phyloP scores from a whole-genome alignment of 2,329 filamentous ascomycete genomes.

The Monosporascus sp. region DNA sequence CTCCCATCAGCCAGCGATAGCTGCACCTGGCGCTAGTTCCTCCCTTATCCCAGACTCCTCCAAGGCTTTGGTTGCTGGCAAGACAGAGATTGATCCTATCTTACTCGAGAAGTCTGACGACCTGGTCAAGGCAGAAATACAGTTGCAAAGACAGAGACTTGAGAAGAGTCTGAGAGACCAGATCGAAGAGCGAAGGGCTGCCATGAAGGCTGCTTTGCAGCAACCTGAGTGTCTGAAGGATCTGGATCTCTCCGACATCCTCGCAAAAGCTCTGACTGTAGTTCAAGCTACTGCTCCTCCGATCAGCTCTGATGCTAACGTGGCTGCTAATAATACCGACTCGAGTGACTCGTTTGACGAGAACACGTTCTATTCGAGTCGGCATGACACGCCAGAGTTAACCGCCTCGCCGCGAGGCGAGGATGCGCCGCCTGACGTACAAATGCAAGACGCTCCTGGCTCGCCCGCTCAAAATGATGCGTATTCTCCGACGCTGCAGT shows the following conservation, averaged over 20 bases:
- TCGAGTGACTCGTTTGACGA: slow-evolving; percentile 82
- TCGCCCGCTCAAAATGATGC: slow-evolving; percentile 28
- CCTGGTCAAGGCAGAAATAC: slow-evolving; percentile 74
- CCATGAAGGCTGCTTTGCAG: slow-evolving; percentile 37
- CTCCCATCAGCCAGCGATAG: slow-evolving; percentile 28
- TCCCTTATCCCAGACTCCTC: slow-evolving; percentile 31
- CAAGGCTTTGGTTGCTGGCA: slow-evolving; percentile 41
- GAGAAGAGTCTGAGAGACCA: slow-evolving; percentile 76
- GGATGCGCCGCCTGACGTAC: slow-evolving; percentile 37
- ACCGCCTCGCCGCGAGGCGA: slow-evolving; percentile 43
- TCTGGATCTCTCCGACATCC: slow-evolving; percentile 67
- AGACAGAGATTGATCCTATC: slow-evolving; percentile 73
- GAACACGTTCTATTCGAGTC: slow-evolving; percentile 94
- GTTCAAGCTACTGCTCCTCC: slow-evolving; percentile 64
- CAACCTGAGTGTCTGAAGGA: slow-evolving; percentile 51
- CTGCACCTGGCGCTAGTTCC: slow-evolving; percentile 13
- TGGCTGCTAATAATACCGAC: slow-evolving; percentile 53
- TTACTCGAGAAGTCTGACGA: slow-evolving; percentile 82
- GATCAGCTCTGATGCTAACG: slow-evolving; percentile 50
- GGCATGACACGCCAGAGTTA: slow-evolving; percentile 69
- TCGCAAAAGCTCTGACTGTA: slow-evolving; percentile 64
- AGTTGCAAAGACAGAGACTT: slow-evolving; percentile 73
- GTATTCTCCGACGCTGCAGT: slow-evolving; percentile 12
- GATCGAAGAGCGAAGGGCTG: slow-evolving; percentile 55
- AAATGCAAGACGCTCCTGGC: slow-evolving; percentile 32